A percentile compares a stretch with the other conserved stretches of the same genome.
These are phyloP conservation scores for Fistulinella cinereoalba DNA, from an alignment of 1,284 basidiomycete genomes.

Conservation along the genomic window DNA sequence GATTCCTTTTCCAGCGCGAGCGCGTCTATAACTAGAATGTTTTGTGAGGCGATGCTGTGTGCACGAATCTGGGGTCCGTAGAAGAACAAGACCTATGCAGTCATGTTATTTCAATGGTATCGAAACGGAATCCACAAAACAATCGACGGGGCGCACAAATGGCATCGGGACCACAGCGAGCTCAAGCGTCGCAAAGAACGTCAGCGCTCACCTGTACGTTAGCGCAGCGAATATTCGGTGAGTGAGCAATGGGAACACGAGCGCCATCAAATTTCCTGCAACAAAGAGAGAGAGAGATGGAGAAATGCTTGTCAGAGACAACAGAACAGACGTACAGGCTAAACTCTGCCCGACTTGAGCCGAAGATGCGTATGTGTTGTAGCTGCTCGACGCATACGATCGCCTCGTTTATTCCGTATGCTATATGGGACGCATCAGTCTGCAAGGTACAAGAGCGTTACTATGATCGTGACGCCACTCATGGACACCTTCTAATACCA, in stretches of 20 bases:
- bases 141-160: constrained; percentile 42
- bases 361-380: constrained; percentile 71
- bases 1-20: neutral
- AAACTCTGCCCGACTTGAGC: constrained; percentile 75
- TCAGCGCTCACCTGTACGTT: constrained; percentile 68
- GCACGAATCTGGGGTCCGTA: constrained; percentile 45
- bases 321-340: constrained; percentile 43
- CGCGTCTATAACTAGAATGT: constrained; percentile 36
- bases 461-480: constrained; percentile 55
- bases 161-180: constrained; percentile 62
- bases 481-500: constrained; percentile 49
- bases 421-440: constrained; percentile 51
- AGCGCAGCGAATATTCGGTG: constrained; percentile 56
- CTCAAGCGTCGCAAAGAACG: constrained; percentile 60
- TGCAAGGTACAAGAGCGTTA: constrained; percentile 67
- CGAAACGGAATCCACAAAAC: neutral
- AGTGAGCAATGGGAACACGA: constrained; percentile 63
- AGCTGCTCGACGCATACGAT: constrained; percentile 38
- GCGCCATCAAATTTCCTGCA: constrained; percentile 54
- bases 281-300: neutral
- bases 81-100: constrained; percentile 17
- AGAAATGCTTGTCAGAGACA: neutral
- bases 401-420: neutral
- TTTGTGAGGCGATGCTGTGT: constrained; percentile 56
- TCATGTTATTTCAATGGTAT: too few species aligned